Base-by-base conservation (phyloP, 176 grass and related monocot genomes). In the Saccharum spontaneum region DNA sequence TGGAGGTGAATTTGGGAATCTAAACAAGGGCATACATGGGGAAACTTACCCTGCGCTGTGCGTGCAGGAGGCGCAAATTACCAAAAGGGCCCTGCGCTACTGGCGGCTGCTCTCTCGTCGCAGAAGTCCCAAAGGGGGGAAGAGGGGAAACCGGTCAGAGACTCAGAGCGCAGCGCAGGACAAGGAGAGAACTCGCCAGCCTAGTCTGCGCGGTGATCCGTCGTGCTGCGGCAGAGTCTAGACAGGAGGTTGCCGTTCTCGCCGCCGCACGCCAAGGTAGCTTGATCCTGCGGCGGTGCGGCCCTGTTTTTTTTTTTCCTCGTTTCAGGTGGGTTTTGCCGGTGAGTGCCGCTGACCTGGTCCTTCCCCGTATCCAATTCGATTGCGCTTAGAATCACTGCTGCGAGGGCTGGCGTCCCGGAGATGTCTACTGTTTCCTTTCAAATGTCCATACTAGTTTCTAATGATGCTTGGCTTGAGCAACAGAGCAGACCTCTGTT, bases 171-270 rank as follows among this genome's bases (percentile, higher is more conserved):
- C 24, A 15, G 78, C 20, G n/a, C 62, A 75, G 37, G 37, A 4
- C 46, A 75, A 3, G 59, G 24, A 12, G 33, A 17, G 44, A 64
- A 30, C 12, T 65, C 26, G 24, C 61, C 61, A 31, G 61, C 28
- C 28, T 41, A 81, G 57, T 50, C 60, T 26, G 68, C 69, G 37
- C 45, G 10, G 82, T 54, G 78, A 82, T 86, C 88, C 83, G 78
- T 43, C 28, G n/a, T 16, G 54, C 12, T 4, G 15, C 33, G 8
- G 8, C 61, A 3, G 38, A 11, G 33, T 33, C 33, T 33, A 33
- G 10, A 10, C 73, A 34, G 23, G 18, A 1, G 9, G 34, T 4
- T 43, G 61, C 36, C 34, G 30, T 9, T 62, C 20, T 64, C 68
- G 34, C 44, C 46, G 34, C n/a, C 34, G 65, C 54, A 1, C 23